A percentile compares a stretch with the other conserved stretches of the same genome.
These are phyloP conservation scores for Fusarium falciforme DNA, from an alignment of 2,329 filamentous ascomycete genomes.

Conservation along the genomic window DNA sequence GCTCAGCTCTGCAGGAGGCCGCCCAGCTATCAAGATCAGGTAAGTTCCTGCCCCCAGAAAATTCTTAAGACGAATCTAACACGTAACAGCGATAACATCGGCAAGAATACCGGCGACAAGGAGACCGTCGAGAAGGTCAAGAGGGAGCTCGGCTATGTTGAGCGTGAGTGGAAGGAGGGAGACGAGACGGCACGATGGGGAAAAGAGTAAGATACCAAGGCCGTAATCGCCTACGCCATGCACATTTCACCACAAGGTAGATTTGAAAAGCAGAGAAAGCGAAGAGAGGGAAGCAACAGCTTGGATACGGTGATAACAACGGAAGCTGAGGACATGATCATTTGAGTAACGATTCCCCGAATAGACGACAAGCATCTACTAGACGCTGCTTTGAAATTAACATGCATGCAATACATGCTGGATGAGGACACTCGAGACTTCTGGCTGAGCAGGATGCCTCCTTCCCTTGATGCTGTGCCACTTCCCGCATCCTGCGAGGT, in stretches of 20 bases:
- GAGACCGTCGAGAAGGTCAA: conserved; percentile 86
- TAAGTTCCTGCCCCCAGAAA: conserved; percentile 30
- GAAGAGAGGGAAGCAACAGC: background rate
- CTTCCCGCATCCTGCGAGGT: background rate
- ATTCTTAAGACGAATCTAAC: conserved; percentile 23
- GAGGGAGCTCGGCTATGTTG: conserved; percentile 84
- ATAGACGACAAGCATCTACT: conserved; percentile 9
- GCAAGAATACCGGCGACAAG: conserved; percentile 94
- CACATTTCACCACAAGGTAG: background rate
- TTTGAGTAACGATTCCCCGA: conserved; percentile 4
- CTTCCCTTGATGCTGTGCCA: background rate
- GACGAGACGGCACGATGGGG: conserved; percentile 90
- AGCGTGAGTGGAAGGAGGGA: conserved; percentile 84
- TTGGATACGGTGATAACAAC: background rate
- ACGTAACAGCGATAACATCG: conserved; percentile 74
- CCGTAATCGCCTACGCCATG: background rate
- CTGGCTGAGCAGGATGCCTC: background rate
- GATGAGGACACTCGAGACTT: background rate
- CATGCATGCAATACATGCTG: background rate
- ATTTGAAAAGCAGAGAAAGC: background rate
- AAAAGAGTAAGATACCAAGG: conserved; percentile 47
- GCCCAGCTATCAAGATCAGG: conserved; percentile 90
- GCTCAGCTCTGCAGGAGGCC: conserved; percentile 84
- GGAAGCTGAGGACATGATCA: background rate
- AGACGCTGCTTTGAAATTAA: background rate